Evolutionary conservation across 1,139 yeast genomes (phyloP), one percentile per base, ranked within the genome.

Genomic region (Candida dubliniensis): DNA sequence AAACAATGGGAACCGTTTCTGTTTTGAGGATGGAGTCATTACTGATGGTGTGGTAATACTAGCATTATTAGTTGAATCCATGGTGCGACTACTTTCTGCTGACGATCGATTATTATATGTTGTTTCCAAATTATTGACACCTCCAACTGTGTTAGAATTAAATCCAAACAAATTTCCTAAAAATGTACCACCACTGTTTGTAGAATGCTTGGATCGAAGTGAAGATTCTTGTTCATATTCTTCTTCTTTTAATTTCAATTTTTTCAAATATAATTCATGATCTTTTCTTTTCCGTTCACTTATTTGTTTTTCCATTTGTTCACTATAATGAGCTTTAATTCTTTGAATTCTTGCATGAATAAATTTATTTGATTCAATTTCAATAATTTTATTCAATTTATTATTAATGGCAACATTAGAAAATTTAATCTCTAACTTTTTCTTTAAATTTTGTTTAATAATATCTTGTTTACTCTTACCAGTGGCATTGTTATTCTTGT

Each of bases 271-370:
- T 39, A 57, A 44, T 47, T 73, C 77, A 49, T 73, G 76, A 47
- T 74, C 78, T 48, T 59, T 60, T 15, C 69, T 60, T 46, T 67
- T 71, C 40, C 79, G 57, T 43, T 71, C 77, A 49, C 64, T 69
- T 39, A 74, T 69, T 49, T 68, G 68, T 43, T 66, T 59, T 15
- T 63, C 55, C 44, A 73, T 71, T 47, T 67, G 69, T 44, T 70
- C 67, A 46, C 66, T 64, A 47, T 72, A 76, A 47, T 69, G 75
- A 2, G 65, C 64, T 47, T 66, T 65, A 41, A 73, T 70, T 35
- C 60, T 51, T 49, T 70, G 69, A 34, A 74, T 70, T 41, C 79
- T 55, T 15, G 64, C 61, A 45, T 68, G 74, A 23, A 74, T 64
- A 49, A 73, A 71, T 44, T 56, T 57, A 46, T 63, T 70, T 24